These are phyloP conservation scores for Tricholoma terreum DNA, from an alignment of 768 basidiomycete species.

Conservation along the genomic window DNA sequence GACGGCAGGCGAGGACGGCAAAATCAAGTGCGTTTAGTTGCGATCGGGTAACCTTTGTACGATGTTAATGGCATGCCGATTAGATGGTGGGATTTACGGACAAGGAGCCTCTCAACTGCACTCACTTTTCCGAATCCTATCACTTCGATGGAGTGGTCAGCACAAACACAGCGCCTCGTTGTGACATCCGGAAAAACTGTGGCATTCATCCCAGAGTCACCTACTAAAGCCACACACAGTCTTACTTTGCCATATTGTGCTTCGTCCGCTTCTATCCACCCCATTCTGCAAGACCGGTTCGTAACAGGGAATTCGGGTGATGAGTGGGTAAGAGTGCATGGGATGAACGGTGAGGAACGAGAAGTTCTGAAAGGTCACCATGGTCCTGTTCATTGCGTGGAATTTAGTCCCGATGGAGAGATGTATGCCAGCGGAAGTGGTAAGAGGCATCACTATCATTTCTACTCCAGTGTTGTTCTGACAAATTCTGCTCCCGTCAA, in stretches of 20 bases:
- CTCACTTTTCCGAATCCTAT: constrained; percentile 76
- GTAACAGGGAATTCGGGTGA: constrained; percentile 87
- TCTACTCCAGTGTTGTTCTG: constrained; percentile 6
- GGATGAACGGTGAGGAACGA: constrained; percentile 83
- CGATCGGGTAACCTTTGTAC: neutral
- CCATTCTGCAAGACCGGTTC: constrained; percentile 82
- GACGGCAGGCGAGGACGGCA: constrained; percentile 88
- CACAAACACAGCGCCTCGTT: constrained; percentile 76
- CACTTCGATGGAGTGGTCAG: constrained; percentile 91
- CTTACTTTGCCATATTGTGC: constrained; percentile 81
- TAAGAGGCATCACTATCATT: constrained; percentile 39
- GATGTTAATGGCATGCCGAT: neutral
- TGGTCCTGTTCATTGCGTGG: constrained; percentile 92
- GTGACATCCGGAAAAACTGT: constrained; percentile 92
- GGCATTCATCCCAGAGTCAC: constrained; percentile 80
- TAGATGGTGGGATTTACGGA: constrained; percentile 97
- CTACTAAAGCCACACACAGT: constrained; percentile 67
- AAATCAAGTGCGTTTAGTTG: constrained; percentile 65
- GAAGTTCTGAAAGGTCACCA: constrained; percentile 96
- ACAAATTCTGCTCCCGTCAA: neutral
- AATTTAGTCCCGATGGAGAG: constrained; percentile 95
- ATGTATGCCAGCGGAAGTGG: constrained; percentile 97
- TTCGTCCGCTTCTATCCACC: constrained; percentile 94
- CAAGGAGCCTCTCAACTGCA: constrained; percentile 65
- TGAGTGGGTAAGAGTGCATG: constrained; percentile 96